These are phyloP conservation scores for Grosmannia huntii DNA, from an alignment of 2,329 filamentous ascomycete genomes.

Conservation along the genomic window DNA sequence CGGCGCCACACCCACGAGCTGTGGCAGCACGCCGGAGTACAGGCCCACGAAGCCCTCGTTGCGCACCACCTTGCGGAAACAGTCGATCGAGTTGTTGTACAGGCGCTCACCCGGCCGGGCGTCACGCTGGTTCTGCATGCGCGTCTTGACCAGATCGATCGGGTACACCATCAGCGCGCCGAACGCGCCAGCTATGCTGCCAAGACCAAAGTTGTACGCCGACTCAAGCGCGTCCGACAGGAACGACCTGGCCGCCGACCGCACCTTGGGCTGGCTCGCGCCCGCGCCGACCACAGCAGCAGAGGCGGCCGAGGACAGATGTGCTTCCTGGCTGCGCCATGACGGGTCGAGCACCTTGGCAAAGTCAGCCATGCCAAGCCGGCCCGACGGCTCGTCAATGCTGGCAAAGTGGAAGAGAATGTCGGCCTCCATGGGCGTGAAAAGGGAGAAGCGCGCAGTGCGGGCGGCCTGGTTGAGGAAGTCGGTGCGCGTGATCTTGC, in stretches of 20 bases:
- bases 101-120: constrained; percentile 71
- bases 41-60: constrained; percentile 85
- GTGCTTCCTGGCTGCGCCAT: constrained; percentile 56
- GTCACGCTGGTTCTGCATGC: constrained; percentile 92
- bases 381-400: constrained; percentile 76
- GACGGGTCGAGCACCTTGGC: constrained; percentile 89
- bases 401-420: constrained; percentile 98
- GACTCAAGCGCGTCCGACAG: constrained; percentile 60
- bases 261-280: constrained; percentile 25
- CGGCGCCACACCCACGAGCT: constrained; percentile 94
- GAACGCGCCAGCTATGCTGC: constrained; percentile 85
- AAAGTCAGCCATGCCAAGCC: constrained; percentile 73
- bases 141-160: constrained; percentile 95
- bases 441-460: constrained; percentile 85
- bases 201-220: constrained; percentile 78
- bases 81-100: constrained; percentile 97
- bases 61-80: constrained; percentile 79
- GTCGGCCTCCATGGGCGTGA: constrained; percentile 97
- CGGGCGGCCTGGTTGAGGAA: constrained; percentile 90
- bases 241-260: constrained; percentile 39
- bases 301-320: constrained; percentile 15
- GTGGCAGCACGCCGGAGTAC: constrained; percentile 89
- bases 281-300: neutral
- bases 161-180: constrained; percentile 99
- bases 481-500: constrained; percentile 86